A percentile compares a stretch with the other conserved stretches of the same genome.
Evolutionary conservation across 2,329 filamentous ascomycete genomes (phyloP).

Genomic region (Daldinia eschscholtzii): DNA sequence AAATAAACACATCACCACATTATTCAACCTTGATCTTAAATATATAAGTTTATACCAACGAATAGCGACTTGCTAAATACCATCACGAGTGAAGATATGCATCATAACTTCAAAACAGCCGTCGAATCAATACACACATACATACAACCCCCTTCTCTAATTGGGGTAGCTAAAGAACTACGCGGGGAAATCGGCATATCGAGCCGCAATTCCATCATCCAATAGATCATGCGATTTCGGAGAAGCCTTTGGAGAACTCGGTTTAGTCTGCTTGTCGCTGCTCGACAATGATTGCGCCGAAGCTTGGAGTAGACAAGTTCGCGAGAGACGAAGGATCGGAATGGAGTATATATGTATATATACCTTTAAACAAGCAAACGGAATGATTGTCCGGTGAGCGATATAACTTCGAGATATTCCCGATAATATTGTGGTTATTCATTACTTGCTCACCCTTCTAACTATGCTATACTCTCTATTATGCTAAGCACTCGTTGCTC

Average conservation of each 20-base stretch:
- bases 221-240: conserved; percentile 42
- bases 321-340: conserved; percentile 2
- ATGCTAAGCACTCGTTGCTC: conserved; percentile 6
- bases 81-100: conserved; percentile 21
- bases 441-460: conserved; percentile 15
- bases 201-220: conserved; percentile 39
- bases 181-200: conserved; percentile 41
- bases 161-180: conserved; percentile 25
- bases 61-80: conserved; percentile 11
- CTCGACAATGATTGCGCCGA: conserved; percentile 23
- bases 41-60: conserved; percentile 8
- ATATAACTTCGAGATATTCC: conserved; percentile 2
- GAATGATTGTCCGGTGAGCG: neutral
- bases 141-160: conserved; percentile 13
- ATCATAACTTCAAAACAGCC: conserved; percentile 18
- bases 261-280: conserved; percentile 20
- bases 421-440: conserved; percentile 15
- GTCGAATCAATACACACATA: conserved; percentile 27
- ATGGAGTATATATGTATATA: neutral
- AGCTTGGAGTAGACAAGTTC: conserved; percentile 14
- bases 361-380: neutral
- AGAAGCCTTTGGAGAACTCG: conserved; percentile 44
- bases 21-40: neutral
- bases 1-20: neutral
- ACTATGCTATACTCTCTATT: conserved; percentile 18